phyloP scores from a whole-genome alignment of 768 basidiomycete species.

The Kwoniella mangroviensis region DNA sequence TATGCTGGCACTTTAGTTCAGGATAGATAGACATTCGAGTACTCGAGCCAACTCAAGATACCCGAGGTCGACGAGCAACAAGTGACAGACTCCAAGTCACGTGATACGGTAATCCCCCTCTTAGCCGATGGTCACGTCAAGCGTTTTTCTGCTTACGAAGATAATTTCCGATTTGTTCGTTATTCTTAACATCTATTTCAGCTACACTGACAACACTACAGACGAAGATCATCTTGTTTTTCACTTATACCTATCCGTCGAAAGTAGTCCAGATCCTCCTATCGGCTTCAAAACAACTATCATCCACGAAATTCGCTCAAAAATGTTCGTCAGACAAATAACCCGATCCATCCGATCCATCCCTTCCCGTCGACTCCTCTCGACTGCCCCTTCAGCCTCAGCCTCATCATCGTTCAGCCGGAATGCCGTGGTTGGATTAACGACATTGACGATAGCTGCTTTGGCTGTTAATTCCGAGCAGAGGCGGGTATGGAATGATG shows the following conservation, averaged over 20 bases:
- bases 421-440: conserved; percentile 14
- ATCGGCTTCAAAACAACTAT: not conserved
- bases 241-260: not conserved
- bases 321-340: conserved; percentile 21
- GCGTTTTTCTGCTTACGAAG: conserved; percentile 6
- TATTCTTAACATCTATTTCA: not conserved
- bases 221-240: not conserved
- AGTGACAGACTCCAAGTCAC: not conserved
- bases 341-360: conserved; percentile 21
- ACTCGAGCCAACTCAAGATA: no score
- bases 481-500: conserved; percentile 19
- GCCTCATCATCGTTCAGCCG: conserved; percentile 22
- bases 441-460: conserved; percentile 18
- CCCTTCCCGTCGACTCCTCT: conserved; percentile 17
- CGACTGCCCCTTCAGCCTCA: conserved; percentile 5
- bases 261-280: no score
- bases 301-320: not conserved
- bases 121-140: conserved; percentile 5
- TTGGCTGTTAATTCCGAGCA: conserved; percentile 16
- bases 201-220: no score
- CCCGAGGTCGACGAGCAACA: no score
- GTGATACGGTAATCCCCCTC: not conserved
- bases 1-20: no score
- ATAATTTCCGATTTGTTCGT: not conserved
- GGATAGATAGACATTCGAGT: no score